phyloP scores from a whole-genome alignment of 2,329 filamentous ascomycete genomes.

The Xylaria sp. region DNA sequence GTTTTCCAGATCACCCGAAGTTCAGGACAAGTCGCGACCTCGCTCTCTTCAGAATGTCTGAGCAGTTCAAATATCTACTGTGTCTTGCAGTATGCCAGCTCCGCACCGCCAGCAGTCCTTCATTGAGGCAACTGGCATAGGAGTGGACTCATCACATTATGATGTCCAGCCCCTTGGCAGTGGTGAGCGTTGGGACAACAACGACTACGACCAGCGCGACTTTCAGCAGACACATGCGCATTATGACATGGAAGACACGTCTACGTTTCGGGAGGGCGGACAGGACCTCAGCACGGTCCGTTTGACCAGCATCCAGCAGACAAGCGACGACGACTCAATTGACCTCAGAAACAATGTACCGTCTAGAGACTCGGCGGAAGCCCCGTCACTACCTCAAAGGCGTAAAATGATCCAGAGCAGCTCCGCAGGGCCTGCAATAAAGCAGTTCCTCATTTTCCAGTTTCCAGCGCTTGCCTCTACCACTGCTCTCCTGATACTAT shows the following conservation, averaged over 20 bases:
- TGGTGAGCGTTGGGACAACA: neutral
- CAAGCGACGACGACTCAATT: neutral
- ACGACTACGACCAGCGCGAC: neutral
- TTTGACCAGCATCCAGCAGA: neutral
- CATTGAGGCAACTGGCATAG: neutral
- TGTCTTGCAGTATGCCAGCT: neutral
- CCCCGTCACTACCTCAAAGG: neutral
- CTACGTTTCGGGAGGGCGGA: neutral
- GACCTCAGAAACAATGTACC: neutral
- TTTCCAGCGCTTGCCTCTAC: neutral
- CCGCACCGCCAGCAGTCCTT: neutral
- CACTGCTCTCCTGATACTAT: neutral
- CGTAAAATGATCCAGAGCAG: neutral
- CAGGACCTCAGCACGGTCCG: neutral
- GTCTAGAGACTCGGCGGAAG: neutral
- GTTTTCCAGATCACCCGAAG: too few species aligned
- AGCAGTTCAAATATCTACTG: neutral
- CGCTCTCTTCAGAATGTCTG: neutral
- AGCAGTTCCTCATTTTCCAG: neutral
- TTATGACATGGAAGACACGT: neutral
- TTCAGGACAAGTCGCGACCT: too few species aligned
- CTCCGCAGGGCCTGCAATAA: neutral
- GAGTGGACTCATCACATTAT: neutral
- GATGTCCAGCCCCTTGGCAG: neutral
- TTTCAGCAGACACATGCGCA: neutral